These are phyloP conservation scores for Castanea crenata DNA, from an alignment of 306 rosid species.

Conservation along the genomic window DNA sequence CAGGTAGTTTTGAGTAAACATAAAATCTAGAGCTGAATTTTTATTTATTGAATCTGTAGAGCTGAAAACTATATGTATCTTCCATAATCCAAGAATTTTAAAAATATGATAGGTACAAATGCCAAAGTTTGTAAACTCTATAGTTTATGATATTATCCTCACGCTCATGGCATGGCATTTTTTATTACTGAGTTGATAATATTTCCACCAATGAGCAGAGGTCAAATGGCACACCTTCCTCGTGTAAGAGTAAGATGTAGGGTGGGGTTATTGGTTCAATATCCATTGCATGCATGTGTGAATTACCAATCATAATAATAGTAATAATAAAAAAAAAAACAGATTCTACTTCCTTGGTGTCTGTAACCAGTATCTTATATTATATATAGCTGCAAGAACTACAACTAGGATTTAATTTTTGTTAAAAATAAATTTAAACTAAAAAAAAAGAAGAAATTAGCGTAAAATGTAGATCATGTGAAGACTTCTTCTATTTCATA, in stretches of 20 bases:
- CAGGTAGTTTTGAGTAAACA: not conserved
- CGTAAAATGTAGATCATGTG: not conserved
- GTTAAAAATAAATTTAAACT: not conserved
- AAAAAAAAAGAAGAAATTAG: not conserved
- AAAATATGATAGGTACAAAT: not conserved
- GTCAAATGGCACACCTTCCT: no score
- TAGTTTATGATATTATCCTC: not conserved
- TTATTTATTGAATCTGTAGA: not conserved
- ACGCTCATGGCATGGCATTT: not conserved
- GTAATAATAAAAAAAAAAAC: no score
- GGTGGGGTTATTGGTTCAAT: no score
- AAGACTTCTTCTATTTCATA: not conserved
- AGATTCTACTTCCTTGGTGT: not conserved
- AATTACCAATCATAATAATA: no score
- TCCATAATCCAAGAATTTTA: not conserved
- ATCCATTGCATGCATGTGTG: no score
- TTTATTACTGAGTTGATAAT: not conserved
- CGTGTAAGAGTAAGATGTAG: no score
- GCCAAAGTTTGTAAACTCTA: not conserved
- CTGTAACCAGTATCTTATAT: not conserved
- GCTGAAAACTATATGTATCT: not conserved
- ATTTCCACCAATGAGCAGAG: not conserved
- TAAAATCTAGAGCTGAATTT: not conserved
- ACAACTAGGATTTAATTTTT: not conserved
- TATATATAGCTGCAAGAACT: not conserved